A percentile compares a stretch with the other conserved stretches of the same genome.
Evolutionary conservation across 192 early-diverging fungal genomes (phyloP).

Genomic region (Coemansia sp.): DNA sequence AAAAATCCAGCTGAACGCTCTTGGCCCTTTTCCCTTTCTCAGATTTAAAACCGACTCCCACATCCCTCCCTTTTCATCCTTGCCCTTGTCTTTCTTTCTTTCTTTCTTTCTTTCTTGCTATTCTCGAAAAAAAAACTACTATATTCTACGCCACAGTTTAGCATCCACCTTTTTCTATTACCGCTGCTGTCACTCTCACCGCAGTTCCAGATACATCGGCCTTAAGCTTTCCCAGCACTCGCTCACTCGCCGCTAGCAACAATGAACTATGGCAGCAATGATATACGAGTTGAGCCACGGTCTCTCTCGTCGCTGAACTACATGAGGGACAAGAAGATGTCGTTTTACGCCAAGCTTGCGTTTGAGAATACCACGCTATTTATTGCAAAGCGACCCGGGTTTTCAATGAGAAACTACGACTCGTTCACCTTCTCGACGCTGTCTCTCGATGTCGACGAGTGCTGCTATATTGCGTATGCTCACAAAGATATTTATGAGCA

Average conservation of each 20-base stretch:
- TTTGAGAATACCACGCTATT: neutral
- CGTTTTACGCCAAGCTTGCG: neutral
- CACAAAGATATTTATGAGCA: neutral
- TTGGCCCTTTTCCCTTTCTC: neutral
- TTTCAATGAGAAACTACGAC: neutral
- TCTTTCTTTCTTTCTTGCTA: neutral
- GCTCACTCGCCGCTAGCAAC: neutral
- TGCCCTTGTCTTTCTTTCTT: neutral
- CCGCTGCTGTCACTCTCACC: neutral
- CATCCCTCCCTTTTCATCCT: neutral
- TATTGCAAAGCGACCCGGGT: slow-evolving; percentile 1
- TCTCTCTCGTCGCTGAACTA: neutral
- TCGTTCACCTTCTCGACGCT: neutral
- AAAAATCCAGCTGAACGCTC: neutral
- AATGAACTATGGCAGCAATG: neutral
- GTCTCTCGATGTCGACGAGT: neutral
- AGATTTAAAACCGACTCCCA: neutral
- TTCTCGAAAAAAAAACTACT: neutral
- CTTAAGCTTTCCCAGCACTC: neutral
- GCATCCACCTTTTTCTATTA: neutral
- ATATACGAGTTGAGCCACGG: neutral
- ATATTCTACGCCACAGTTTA: too few species aligned
- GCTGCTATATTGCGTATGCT: neutral
- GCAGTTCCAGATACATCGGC: neutral
- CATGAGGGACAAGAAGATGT: neutral